Percentiles rank a stretch among this genome's conserved stretches.
These are phyloP conservation scores for Toxicodendron radicans DNA, from an alignment of 345 rosid species.

Conservation along the genomic window DNA sequence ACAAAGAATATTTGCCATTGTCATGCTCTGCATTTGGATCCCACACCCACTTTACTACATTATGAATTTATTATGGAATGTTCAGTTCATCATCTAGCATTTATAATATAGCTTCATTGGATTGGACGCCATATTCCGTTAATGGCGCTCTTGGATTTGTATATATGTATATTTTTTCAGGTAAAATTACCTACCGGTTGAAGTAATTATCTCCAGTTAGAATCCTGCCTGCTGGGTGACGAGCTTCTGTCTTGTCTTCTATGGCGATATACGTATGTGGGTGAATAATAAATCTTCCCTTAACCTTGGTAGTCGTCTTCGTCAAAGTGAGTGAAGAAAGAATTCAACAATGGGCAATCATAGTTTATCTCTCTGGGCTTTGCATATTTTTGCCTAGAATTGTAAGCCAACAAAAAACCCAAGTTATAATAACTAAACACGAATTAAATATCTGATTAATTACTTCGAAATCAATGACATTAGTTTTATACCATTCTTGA, in stretches of 20 bases:
- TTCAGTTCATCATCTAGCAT: not conserved
- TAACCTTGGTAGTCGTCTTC: slow-evolving; percentile 13
- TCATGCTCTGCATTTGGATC: not conserved
- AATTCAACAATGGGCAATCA: slow-evolving; percentile 47
- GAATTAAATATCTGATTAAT: not conserved
- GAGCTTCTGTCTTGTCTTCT: not conserved
- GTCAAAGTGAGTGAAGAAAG: slow-evolving; percentile 47
- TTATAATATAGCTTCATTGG: not conserved
- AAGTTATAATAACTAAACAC: not conserved
- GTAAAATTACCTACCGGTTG: not conserved
- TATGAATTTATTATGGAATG: no score
- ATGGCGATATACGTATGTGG: not conserved
- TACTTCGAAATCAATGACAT: not conserved
- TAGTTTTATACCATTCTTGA: slow-evolving; percentile 52
- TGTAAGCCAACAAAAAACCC: slow-evolving; percentile 3
- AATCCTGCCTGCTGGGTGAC: not conserved
- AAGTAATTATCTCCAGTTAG: not conserved
- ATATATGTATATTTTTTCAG: not conserved
- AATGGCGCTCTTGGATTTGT: not conserved
- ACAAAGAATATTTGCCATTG: not conserved
- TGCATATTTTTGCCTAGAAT: slow-evolving; percentile 49
- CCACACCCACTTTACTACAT: not conserved
- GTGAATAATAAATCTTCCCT: not conserved
- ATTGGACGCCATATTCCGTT: not conserved
- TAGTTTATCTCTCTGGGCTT: slow-evolving; percentile 50